Evolutionary conservation across 148 eudicot species (phyloP), one percentile per base, ranked within the genome.

Genomic region (Nyssa sinensis): DNA sequence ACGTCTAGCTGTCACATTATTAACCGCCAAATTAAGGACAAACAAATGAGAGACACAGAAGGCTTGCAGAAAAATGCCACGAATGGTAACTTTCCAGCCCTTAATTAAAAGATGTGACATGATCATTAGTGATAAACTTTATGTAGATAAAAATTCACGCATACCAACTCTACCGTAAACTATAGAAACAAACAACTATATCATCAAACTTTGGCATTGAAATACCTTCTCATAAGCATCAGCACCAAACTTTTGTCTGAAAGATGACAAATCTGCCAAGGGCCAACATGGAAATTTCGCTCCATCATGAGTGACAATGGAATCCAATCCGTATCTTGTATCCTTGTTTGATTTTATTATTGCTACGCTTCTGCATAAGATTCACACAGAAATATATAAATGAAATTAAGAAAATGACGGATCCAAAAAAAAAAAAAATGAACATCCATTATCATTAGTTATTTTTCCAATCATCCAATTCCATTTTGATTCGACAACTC

Each of bases 231-330:
- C 86, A 79, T 95, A 95, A 68, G 90, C 97, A 79, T 87, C 88
- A 49, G 79, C 78, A 58, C 99, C 99, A 71, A 88, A 58, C 41
- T 80, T 80, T 77, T 88, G 87, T 76, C 71, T 83, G 84, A 95
- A 88, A 57, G 96, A 88, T 35, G 91, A 93, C 32, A 95, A 79
- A 76, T 86, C 83, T 27, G 83, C 84, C 64, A 95, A 65, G 37
- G 99, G 94, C 81, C 86, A 88, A 82, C 99, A 92, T 32, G 96
- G 99, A 76, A 82, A 85, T 81, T 89, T 95, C 59, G 82, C 96
- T 32, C 97, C 97, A 78, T 95, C 97, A 76, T 95, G 99, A 31
- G 97, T 93, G 70, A 89, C 98, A 31, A 95, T 85, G 41, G 94
- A 88, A 49, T 88, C 87, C 75, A 84, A 69, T 47, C 84, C 99